phyloP scores from a whole-genome alignment of 768 basidiomycete genomes.

The Calocybe indica region DNA sequence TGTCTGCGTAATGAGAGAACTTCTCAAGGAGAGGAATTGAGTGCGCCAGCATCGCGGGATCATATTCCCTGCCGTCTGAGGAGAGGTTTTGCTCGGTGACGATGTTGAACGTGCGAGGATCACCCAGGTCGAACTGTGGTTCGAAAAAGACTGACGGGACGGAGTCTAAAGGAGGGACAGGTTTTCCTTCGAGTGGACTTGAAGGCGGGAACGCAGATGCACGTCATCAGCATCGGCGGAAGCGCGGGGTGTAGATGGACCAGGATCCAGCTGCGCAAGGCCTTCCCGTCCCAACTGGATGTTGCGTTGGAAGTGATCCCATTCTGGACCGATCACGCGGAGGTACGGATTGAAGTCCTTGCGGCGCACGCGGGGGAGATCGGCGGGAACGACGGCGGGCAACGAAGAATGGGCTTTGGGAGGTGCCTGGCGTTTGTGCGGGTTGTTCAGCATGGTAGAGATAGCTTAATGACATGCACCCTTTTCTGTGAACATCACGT shows the following conservation, averaged over 20 bases:
- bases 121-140: constrained; percentile 70
- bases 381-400: constrained; percentile 63
- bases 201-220: constrained; percentile 15
- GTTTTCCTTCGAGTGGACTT: constrained; percentile 25
- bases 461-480: constrained; percentile 52
- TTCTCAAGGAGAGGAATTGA: constrained; percentile 78
- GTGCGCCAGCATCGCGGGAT: constrained; percentile 59
- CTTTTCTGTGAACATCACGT: constrained; percentile 2
- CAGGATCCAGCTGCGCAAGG: constrained; percentile 31
- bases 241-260: constrained; percentile 19
- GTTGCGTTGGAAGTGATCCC: constrained; percentile 64
- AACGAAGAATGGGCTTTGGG: constrained; percentile 83
- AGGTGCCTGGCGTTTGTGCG: constrained; percentile 77
- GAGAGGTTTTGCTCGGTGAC: constrained; percentile 59
- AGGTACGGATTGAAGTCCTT: constrained; percentile 87
- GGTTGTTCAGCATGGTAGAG: constrained; percentile 90
- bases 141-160: constrained; percentile 84
- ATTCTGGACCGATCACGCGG: constrained; percentile 63
- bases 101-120: constrained; percentile 68
- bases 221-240: constrained; percentile 10
- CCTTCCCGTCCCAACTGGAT: constrained; percentile 30
- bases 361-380: constrained; percentile 73
- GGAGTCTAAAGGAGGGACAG: constrained; percentile 63
- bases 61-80: constrained; percentile 25
- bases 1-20: constrained; percentile 88